These are phyloP conservation scores for Steccherinum ochraceum DNA, from an alignment of 768 basidiomycete species.

Conservation along the genomic window DNA sequence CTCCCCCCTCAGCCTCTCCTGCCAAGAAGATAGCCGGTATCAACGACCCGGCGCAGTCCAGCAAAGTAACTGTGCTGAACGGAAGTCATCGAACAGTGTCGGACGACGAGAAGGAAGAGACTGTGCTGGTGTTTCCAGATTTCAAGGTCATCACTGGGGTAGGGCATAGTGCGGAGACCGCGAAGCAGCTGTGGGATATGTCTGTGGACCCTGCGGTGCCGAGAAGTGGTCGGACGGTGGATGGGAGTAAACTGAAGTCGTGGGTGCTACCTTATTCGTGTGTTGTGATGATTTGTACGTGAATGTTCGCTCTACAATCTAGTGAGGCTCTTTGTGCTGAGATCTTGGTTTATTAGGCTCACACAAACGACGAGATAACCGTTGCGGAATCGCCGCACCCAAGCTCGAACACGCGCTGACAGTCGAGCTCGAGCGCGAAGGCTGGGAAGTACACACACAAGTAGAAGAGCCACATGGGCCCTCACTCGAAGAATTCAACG, in stretches of 20 bases:
- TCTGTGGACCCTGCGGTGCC: conserved; percentile 55
- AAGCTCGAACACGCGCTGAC: conserved; percentile 76
- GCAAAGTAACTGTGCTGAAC: conserved; percentile 68
- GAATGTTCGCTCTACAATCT: too few relatives aligned
- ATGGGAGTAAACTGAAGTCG: conserved; percentile 47
- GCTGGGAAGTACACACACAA: conserved; percentile 74
- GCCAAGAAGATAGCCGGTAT: conserved; percentile 41
- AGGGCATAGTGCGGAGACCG: conserved; percentile 54
- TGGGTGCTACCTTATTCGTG: conserved; percentile 88
- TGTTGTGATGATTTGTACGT: conserved; percentile 83
- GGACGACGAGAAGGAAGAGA: conserved; percentile 58
- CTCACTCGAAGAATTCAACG: conserved; percentile 56
- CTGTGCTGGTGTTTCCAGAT: conserved; percentile 88
- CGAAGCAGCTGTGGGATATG: conserved; percentile 59
- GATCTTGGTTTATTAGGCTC: conserved; percentile 53
- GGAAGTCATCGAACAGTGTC: conserved; percentile 74
- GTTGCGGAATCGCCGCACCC: conserved; percentile 83
- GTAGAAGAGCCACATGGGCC: conserved; percentile 51
- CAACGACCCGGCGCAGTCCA: conserved; percentile 49
- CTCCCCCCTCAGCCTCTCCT: conserved; percentile 11
- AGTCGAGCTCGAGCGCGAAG: conserved; percentile 53
- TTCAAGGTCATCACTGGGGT: conserved; percentile 80
- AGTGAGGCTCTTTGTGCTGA: neutral
- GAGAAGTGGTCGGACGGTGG: conserved; percentile 37
- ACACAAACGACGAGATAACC: conserved; percentile 88